Evolutionary conservation across 192 early-diverging fungal species (phyloP).

Genomic region (Podila horticola): DNA sequence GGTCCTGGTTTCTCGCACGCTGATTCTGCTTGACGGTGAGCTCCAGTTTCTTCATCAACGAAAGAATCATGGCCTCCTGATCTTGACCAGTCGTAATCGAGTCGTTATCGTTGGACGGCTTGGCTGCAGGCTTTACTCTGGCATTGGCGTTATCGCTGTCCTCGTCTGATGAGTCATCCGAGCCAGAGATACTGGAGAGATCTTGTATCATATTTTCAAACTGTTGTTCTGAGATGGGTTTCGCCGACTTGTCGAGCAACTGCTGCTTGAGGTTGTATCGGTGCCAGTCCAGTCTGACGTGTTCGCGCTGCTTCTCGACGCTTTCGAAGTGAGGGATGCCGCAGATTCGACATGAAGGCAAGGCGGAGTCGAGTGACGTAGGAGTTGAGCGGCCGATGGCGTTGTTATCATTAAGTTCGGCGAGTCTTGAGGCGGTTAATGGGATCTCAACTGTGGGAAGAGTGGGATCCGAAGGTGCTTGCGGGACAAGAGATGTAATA

Average conservation of each 20-base stretch:
- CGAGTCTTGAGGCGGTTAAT: not conserved
- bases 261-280: constrained; percentile 66
- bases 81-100: not conserved
- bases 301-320: constrained; percentile 56
- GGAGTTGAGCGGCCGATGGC: not conserved
- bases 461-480: constrained; percentile 1
- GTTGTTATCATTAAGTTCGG: not conserved
- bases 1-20: constrained; percentile 24
- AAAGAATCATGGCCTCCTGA: constrained; percentile 27
- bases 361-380: constrained; percentile 20
- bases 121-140: not conserved
- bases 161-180: constrained; percentile 48
- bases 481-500: not conserved
- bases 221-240: constrained; percentile 53
- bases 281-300: constrained; percentile 66
- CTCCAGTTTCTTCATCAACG: constrained; percentile 47
- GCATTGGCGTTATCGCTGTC: not conserved
- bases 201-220: constrained; percentile 65
- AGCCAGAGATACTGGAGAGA: constrained; percentile 62
- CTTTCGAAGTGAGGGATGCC: constrained; percentile 41
- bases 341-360: constrained; percentile 56
- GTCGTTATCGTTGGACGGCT: not conserved
- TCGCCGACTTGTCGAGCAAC: constrained; percentile 36
- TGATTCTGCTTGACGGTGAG: constrained; percentile 31
- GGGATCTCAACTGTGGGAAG: not conserved